Conservation (phyloP, 768 basidiomycete genomes). For the Mycena olivaceomarginata region DNA sequence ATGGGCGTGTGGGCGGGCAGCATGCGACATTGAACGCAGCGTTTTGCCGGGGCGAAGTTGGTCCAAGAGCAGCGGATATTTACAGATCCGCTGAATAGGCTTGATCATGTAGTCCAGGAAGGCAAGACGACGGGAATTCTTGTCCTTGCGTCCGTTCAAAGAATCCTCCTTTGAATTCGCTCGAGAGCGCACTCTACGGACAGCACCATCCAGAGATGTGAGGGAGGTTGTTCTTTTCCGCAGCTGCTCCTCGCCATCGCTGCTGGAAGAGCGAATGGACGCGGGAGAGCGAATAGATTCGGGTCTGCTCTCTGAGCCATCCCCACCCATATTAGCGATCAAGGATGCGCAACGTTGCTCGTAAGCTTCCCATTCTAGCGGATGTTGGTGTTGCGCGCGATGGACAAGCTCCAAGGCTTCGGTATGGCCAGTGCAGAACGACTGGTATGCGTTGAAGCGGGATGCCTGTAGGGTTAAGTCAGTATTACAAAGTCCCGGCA, state of each 20-base stretch:
- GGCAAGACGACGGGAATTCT: slow-evolving; percentile 66
- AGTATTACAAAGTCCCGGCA: not conserved
- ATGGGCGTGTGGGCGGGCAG: slow-evolving; percentile 58
- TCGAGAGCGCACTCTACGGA: slow-evolving; percentile 60
- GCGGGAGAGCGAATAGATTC: slow-evolving; percentile 46
- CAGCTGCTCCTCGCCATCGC: slow-evolving; percentile 40
- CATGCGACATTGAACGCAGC: slow-evolving; percentile 48
- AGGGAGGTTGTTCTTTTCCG: slow-evolving; percentile 69
- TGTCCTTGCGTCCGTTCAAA: slow-evolving; percentile 51
- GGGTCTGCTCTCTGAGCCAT: slow-evolving; percentile 45
- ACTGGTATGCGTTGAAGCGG: slow-evolving; percentile 86
- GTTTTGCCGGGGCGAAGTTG: slow-evolving; percentile 71
- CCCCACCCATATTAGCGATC: slow-evolving; percentile 61
- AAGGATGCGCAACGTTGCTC: slow-evolving; percentile 85
- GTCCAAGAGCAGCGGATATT: slow-evolving; percentile 93
- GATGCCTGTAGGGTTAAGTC: slow-evolving; percentile 71
- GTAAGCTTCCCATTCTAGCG: slow-evolving; percentile 88
- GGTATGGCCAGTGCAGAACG: slow-evolving; percentile 91
- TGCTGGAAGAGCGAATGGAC: slow-evolving; percentile 44
- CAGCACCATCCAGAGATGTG: slow-evolving; percentile 69
- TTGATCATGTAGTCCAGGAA: slow-evolving; percentile 96
- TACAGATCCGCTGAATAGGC: slow-evolving; percentile 97
- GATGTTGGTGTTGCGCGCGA: slow-evolving; percentile 76
- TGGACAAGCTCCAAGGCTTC: slow-evolving; percentile 88
- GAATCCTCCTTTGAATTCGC: slow-evolving; percentile 58